Percentiles rank a stretch among this genome's conserved stretches.
Evolutionary conservation across 2,329 filamentous ascomycete genomes (phyloP).

Genomic region (Biscogniauxia sp.): DNA sequence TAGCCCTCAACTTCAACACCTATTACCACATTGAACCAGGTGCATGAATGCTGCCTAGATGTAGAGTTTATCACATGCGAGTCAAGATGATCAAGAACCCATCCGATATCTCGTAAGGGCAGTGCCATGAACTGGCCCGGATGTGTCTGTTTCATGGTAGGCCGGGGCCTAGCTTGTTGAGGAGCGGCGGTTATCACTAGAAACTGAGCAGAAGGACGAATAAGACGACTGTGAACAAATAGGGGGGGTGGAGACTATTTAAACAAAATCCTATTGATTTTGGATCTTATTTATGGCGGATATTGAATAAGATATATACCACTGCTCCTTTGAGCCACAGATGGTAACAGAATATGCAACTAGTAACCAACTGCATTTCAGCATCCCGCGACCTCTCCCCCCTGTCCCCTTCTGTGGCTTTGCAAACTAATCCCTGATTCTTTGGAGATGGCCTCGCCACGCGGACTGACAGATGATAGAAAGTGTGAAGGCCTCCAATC

Average conservation of each 20-base stretch:
- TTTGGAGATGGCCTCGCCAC: too few relatives aligned
- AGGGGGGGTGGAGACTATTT: neutral
- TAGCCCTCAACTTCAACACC: too few relatives aligned
- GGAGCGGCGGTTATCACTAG: neutral
- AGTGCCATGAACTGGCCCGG: neutral
- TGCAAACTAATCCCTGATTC: too few relatives aligned
- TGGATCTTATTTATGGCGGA: neutral
- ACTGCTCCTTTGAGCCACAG: neutral
- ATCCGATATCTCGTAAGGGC: neutral
- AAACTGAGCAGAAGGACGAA: neutral
- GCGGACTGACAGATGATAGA: too few relatives aligned
- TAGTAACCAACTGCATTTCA: neutral
- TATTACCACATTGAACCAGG: neutral
- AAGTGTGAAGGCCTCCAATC: too few relatives aligned
- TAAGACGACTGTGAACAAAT: neutral
- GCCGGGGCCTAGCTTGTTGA: too few relatives aligned
- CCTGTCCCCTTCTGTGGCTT: too few relatives aligned
- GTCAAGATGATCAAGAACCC: neutral
- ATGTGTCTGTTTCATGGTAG: neutral
- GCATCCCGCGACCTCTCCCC: neutral
- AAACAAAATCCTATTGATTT: neutral
- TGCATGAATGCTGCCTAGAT: neutral
- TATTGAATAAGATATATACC: too few relatives aligned
- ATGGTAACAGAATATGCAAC: neutral
- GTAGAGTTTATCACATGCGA: neutral